Conservation (phyloP, 108 stramenopile genomes). For the Pinguiococcus pyrenoidosus region DNA sequence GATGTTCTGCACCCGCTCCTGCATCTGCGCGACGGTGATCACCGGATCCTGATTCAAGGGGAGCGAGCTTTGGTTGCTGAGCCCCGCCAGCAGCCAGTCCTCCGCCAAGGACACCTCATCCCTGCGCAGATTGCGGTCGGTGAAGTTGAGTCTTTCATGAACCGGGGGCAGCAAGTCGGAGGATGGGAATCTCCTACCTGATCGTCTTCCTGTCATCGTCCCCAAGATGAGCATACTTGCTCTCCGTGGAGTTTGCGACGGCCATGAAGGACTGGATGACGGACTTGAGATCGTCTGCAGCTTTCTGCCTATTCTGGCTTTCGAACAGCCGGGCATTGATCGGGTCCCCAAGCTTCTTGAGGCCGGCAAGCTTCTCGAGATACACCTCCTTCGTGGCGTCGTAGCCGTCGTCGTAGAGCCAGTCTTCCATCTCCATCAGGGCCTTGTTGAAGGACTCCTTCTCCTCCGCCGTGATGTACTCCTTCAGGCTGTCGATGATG, state of each 20-base stretch:
- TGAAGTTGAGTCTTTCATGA: too few relatives aligned
- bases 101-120: slow-evolving; percentile 52
- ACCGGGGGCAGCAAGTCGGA: too few relatives aligned
- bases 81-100: slow-evolving; percentile 76
- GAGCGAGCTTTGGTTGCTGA: slow-evolving; percentile 71
- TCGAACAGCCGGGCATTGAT: slow-evolving; percentile 70
- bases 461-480: slow-evolving; percentile 68
- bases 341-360: slow-evolving; percentile 67
- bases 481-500: slow-evolving; percentile 58
- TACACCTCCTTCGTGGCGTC: slow-evolving; percentile 85
- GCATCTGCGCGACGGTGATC: slow-evolving; percentile 54
- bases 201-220: slow-evolving; percentile 68
- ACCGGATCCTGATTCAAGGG: slow-evolving; percentile 57
- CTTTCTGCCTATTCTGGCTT: slow-evolving; percentile 49
- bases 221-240: slow-evolving; percentile 69
- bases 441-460: slow-evolving; percentile 46
- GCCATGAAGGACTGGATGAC: slow-evolving; percentile 63
- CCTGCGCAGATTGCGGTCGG: slow-evolving; percentile 16
- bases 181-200: too few relatives aligned
- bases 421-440: slow-evolving; percentile 75
- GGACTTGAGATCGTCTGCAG: slow-evolving; percentile 53
- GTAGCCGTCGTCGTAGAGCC: slow-evolving; percentile 93
- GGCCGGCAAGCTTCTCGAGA: slow-evolving; percentile 62
- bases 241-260: slow-evolving; percentile 60
- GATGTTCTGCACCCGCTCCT: slow-evolving; percentile 53